Conservation (phyloP, 768 basidiomycete genomes). For the Lactifluus echinatus region DNA sequence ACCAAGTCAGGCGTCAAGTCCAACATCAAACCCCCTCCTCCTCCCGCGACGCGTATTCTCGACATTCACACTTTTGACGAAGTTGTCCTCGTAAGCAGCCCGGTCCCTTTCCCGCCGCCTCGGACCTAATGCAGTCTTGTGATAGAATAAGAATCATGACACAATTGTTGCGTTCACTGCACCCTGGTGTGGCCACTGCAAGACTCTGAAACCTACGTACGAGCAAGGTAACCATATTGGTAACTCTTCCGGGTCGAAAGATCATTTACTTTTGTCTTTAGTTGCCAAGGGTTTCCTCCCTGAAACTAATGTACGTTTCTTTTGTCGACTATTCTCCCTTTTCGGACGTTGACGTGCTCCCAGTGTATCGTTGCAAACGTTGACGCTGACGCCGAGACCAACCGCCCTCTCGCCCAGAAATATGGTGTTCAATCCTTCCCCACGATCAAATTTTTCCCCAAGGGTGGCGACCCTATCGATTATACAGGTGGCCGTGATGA, state of each 20-base stretch:
- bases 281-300: slow-evolving; percentile 71
- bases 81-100: slow-evolving; percentile 48
- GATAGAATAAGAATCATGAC: slow-evolving; percentile 56
- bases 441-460: slow-evolving; percentile 92
- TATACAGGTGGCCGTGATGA: slow-evolving; percentile 72
- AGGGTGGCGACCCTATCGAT: slow-evolving; percentile 44
- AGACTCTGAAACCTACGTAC: slow-evolving; percentile 77
- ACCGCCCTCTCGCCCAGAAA: slow-evolving; percentile 57
- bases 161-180: slow-evolving; percentile 83
- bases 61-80: slow-evolving; percentile 68
- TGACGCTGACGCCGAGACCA: slow-evolving; percentile 78
- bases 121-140: neutral
- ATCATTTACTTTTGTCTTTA: slow-evolving; percentile 23
- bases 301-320: slow-evolving; percentile 56
- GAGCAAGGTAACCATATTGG: slow-evolving; percentile 59
- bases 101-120: neutral
- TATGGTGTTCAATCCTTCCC: slow-evolving; percentile 81
- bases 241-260: neutral
- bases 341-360: slow-evolving; percentile 8
- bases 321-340: neutral
- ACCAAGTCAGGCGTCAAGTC: slow-evolving; percentile 74
- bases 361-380: slow-evolving; percentile 88
- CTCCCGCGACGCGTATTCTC: slow-evolving; percentile 57
- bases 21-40: slow-evolving; percentile 79
- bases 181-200: slow-evolving; percentile 94